Evolutionary conservation across 2,329 filamentous ascomycete genomes (phyloP), one percentile per base, ranked within the genome.

Genomic region (Capronia epimyces): DNA sequence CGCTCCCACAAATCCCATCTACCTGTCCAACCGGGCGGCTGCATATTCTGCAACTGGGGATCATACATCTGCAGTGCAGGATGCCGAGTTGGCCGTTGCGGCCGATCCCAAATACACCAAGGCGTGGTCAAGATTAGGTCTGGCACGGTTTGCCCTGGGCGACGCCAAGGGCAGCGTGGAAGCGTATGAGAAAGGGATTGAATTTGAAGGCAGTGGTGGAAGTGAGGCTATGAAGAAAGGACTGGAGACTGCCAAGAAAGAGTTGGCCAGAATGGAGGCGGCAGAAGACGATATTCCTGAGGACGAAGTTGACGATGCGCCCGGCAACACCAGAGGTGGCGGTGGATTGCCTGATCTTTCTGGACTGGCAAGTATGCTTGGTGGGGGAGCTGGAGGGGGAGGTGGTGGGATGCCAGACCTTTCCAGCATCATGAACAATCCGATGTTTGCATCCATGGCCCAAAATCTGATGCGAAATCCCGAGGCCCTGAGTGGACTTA

Each of bases 191-290:
- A 81, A 87, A 68, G 93, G 93, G 46, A 97, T 98, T 66, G 87
- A 95, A 67, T 81, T 89, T 58, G 93, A 98, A 71, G 91, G 93
- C 45, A 93, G 83, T 65, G 93, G 93, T 47, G 93, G 93, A 55
- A 94, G 87, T 61, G 90, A 97, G 13, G 89, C 91, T 54, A 97
- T 97, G 93, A 91, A 89, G 77, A 94, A 91, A 73, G 93, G 93
- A 16, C 93, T 81, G 66, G 90, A 97, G 79, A 97, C 93, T 13
- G 91, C 90, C 46, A 93, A 87, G 78, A 83, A 82, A 64, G 82
- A 87, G 63, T 84, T 94, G 40, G 88, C 91, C 58, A 89, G 95
- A 70, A 80, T 91, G 64, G 82, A 81, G 43, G 74, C 72, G 31
- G 79, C 77, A 45, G 67, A 68, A 45, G 71, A 72, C 56, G 72